Evolutionary conservation across 2,329 filamentous ascomycete genomes (phyloP).

Genomic region (Onygenales sp.): DNA sequence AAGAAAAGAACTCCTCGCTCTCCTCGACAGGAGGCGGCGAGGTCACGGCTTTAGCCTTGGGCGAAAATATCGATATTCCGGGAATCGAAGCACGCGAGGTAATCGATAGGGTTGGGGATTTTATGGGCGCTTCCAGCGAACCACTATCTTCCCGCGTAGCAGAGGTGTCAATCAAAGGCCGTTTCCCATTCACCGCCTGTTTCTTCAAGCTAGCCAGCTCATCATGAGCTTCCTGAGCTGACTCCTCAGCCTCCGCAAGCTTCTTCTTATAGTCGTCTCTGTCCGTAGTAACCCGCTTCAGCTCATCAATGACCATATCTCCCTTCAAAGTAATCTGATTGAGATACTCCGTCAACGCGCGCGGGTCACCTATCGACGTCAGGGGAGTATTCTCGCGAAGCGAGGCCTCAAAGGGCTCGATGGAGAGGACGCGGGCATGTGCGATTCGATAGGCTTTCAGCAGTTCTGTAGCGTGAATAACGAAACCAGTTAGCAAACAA

Average conservation of each 20-base stretch:
- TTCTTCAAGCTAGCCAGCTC: constrained; percentile 51
- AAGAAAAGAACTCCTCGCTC: constrained; percentile 78
- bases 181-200: constrained; percentile 26
- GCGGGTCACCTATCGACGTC: constrained; percentile 76
- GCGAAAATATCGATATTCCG: constrained; percentile 30
- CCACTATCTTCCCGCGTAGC: constrained; percentile 23
- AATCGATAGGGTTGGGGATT: constrained; percentile 23
- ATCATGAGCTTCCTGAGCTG: constrained; percentile 51
- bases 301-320: constrained; percentile 88
- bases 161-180: constrained; percentile 28
- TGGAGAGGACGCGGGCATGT: constrained; percentile 73
- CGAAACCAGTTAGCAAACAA: not conserved
- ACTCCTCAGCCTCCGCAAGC: constrained; percentile 57
- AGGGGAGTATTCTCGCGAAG: constrained; percentile 88
- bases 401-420: constrained; percentile 87
- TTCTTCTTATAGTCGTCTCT: constrained; percentile 72
- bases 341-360: constrained; percentile 78
- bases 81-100: constrained; percentile 25
- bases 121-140: constrained; percentile 12
- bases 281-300: constrained; percentile 77
- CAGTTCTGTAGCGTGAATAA: constrained; percentile 50
- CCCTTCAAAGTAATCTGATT: constrained; percentile 76
- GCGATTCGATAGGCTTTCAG: constrained; percentile 86
- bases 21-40: constrained; percentile 20
- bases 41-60: constrained; percentile 23